Conservation (phyloP, 371 early-diverging fungal species). For the Mortierella polycephala region DNA sequence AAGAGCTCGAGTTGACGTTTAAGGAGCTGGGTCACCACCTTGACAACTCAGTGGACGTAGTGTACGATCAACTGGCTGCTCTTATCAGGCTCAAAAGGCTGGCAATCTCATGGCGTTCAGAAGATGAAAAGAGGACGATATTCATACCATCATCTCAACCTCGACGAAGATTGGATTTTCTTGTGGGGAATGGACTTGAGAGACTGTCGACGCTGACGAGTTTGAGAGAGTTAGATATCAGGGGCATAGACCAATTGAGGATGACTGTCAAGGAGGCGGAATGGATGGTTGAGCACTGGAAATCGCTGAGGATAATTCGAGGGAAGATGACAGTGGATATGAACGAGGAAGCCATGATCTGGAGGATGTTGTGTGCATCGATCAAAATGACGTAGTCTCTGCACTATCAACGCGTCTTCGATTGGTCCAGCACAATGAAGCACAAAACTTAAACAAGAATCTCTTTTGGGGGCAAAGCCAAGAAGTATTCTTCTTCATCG, state of each 20-base stretch:
- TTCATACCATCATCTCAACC: neutral
- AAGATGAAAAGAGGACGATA: neutral
- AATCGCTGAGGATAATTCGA: constrained; percentile 8
- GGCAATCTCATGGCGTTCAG: constrained; percentile 1
- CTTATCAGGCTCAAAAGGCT: constrained; percentile 11
- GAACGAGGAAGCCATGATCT: constrained; percentile 3
- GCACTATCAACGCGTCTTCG: too few relatives aligned
- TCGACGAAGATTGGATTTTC: neutral
- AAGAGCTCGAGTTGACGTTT: constrained; percentile 17
- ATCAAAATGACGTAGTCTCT: too few relatives aligned
- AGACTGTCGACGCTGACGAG: constrained; percentile 10
- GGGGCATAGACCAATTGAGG: neutral
- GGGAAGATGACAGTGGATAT: neutral
- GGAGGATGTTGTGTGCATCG: neutral
- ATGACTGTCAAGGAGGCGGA: constrained; percentile 6
- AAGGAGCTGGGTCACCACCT: neutral
- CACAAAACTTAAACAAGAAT: too few relatives aligned
- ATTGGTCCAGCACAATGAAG: too few relatives aligned
- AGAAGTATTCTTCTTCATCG: too few relatives aligned
- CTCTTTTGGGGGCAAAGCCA: too few relatives aligned
- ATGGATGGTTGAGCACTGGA: constrained; percentile 26
- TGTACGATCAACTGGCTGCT: constrained; percentile 7
- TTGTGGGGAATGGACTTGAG: constrained; percentile 1
- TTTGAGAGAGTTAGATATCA: constrained; percentile 12
- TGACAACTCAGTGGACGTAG: neutral